Evolutionary conservation across 768 basidiomycete genomes (phyloP).

Genomic region (Suillus cothurnatus): DNA sequence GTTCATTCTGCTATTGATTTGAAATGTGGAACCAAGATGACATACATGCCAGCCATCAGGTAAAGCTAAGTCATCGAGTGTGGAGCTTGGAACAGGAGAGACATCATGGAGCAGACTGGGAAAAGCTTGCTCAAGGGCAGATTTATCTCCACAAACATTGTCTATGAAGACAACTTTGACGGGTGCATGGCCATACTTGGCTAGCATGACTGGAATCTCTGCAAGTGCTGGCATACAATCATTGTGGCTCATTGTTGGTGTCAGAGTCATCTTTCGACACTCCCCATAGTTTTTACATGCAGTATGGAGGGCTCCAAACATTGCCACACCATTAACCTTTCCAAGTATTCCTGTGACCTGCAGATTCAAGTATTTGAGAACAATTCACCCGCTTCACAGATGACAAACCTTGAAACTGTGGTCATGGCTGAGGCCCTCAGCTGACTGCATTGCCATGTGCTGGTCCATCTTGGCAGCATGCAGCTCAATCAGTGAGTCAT

Average conservation of each 20-base stretch:
- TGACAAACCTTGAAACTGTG: conserved; percentile 33
- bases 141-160: conserved; percentile 30
- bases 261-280: conserved; percentile 24
- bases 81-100: conserved; percentile 18
- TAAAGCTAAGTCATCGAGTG: neutral
- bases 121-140: conserved; percentile 19
- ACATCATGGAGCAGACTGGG: conserved; percentile 26
- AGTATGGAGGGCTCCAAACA: conserved; percentile 30
- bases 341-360: conserved; percentile 32
- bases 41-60: conserved; percentile 7
- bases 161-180: conserved; percentile 33
- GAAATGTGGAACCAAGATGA: neutral
- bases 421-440: conserved; percentile 20
- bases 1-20: conserved; percentile 3
- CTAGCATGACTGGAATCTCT: conserved; percentile 26
- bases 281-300: conserved; percentile 32
- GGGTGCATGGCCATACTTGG: conserved; percentile 29
- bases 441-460: conserved; percentile 26
- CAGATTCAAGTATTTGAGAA: no score
- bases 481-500: conserved; percentile 26
- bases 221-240: conserved; percentile 30
- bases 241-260: conserved; percentile 35
- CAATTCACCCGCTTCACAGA: no score
- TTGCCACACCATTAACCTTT: conserved; percentile 25
- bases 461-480: conserved; percentile 26